Evolutionary conservation across 208 protist species (phyloP).

Genomic region (Phytomonas francai): DNA sequence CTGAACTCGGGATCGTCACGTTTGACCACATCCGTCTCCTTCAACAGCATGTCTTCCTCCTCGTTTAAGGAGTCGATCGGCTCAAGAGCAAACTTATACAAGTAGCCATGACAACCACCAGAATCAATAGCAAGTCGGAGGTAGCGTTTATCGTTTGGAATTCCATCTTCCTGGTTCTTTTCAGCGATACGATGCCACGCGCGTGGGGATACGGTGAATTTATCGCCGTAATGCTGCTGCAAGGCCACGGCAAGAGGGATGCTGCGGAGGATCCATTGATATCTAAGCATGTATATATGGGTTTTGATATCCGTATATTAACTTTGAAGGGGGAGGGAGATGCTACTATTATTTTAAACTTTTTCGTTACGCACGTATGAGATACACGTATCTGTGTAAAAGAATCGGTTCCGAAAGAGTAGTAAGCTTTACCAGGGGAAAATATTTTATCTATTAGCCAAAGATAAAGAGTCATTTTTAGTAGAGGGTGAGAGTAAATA

Average conservation of each 20-base stretch:
- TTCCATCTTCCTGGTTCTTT: slow-evolving; percentile 75
- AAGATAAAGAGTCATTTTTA: background rate
- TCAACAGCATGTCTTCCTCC: slow-evolving; percentile 64
- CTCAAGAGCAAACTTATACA: slow-evolving; percentile 87
- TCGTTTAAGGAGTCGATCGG: slow-evolving; percentile 24
- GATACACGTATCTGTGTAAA: background rate
- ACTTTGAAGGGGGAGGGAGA: background rate
- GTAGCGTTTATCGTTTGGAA: slow-evolving; percentile 57
- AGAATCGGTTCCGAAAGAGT: background rate
- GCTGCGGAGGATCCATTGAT: slow-evolving; percentile 8
- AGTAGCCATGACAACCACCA: slow-evolving; percentile 83
- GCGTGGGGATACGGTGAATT: slow-evolving; percentile 58
- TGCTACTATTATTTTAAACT: background rate
- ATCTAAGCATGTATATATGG: slow-evolving; percentile 12
- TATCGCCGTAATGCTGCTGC: slow-evolving; percentile 48
- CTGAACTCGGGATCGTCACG: slow-evolving; percentile 15
- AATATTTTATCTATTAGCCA: background rate
- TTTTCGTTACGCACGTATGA: background rate
- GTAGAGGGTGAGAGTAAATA: background rate
- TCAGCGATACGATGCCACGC: slow-evolving; percentile 63
- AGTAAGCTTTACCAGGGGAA: background rate
- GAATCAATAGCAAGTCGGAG: slow-evolving; percentile 81
- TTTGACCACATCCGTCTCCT: slow-evolving; percentile 39
- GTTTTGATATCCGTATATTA: slow-evolving; percentile 6
- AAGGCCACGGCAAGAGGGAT: slow-evolving; percentile 3